Percentiles rank a stretch among this genome's conserved stretches.
phyloP scores from a whole-genome alignment of 2,329 filamentous ascomycete species.

The Phyllosticta citriasiana region DNA sequence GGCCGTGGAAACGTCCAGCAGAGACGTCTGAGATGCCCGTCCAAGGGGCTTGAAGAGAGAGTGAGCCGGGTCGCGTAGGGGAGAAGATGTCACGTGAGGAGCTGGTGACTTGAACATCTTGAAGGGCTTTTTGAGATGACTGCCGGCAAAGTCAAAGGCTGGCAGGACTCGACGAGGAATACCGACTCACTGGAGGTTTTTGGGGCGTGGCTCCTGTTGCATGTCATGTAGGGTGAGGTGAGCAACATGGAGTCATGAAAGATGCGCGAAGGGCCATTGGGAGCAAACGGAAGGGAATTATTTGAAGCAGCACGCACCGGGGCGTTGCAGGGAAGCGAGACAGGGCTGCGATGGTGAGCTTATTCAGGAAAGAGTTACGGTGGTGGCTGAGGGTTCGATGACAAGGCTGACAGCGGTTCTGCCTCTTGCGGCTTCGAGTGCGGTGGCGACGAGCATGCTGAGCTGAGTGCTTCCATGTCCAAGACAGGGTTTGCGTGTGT shows the following conservation, averaged over 20 bases:
- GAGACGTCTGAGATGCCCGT: neutral
- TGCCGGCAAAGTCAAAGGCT: neutral
- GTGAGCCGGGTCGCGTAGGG: neutral
- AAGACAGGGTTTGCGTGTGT: too few relatives aligned
- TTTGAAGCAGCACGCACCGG: neutral
- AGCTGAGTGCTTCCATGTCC: neutral
- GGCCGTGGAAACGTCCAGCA: neutral
- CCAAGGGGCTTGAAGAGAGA: conserved; percentile 7
- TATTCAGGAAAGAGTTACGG: neutral
- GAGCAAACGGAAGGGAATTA: neutral
- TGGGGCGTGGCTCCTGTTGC: neutral
- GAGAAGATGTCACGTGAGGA: neutral
- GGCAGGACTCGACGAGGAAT: neutral
- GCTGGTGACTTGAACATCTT: neutral
- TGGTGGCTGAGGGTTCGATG: neutral
- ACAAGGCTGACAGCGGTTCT: neutral
- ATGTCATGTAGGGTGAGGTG: neutral
- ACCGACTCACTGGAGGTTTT: neutral
- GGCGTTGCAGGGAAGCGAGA: neutral
- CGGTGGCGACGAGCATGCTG: neutral
- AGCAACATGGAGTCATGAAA: neutral
- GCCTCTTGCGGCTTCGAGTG: neutral
- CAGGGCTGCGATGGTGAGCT: neutral
- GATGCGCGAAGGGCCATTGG: neutral
- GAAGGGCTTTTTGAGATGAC: neutral